Percentiles rank a stretch among this genome's conserved stretches.
Conservation (phyloP, 2,329 filamentous ascomycete genomes). For the Pseudocercospora fuligena region DNA sequence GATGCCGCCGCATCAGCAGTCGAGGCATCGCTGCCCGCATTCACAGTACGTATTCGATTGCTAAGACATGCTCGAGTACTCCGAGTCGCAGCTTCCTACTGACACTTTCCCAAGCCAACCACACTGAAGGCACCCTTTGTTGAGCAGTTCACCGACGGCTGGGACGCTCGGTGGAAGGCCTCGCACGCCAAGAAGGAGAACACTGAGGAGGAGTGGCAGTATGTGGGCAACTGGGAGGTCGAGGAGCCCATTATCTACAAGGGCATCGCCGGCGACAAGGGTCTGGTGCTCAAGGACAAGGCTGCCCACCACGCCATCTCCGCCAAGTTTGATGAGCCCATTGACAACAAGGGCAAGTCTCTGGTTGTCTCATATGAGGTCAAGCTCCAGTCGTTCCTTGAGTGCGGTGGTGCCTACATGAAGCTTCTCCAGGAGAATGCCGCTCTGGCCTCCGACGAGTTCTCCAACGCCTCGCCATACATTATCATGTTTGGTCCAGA, state of each 20-base stretch:
- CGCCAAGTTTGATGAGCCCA: conserved; percentile 94
- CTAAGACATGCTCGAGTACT: neutral
- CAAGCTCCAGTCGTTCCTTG: conserved; percentile 95
- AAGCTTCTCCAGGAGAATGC: conserved; percentile 99
- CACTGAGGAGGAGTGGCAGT: conserved; percentile 89
- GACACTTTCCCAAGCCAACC: conserved; percentile 68
- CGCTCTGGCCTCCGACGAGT: conserved; percentile 95
- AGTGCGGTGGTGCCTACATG: conserved; percentile 98
- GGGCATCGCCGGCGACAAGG: conserved; percentile 93
- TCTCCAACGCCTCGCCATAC: conserved; percentile 95
- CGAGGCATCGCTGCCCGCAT: conserved; percentile 28
- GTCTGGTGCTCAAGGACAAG: conserved; percentile 95
- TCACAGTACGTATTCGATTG: conserved; percentile 28
- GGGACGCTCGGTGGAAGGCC: conserved; percentile 90
- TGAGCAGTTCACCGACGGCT: conserved; percentile 97
- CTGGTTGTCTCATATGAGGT: conserved; percentile 99
- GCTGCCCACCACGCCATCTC: conserved; percentile 99
- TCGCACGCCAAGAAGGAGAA: conserved; percentile 97
- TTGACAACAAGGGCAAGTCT: conserved; percentile 96
- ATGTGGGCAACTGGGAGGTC: conserved; percentile 93
- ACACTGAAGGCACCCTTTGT: conserved; percentile 90
- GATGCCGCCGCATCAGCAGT: conserved; percentile 16
- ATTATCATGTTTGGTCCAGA: conserved; percentile 99
- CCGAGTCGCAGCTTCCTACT: neutral
- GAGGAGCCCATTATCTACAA: conserved; percentile 91